Percentiles rank a stretch among this genome's conserved stretches.
phyloP scores from a whole-genome alignment of 129 eudicot genomes.

The Lonicera japonica region DNA sequence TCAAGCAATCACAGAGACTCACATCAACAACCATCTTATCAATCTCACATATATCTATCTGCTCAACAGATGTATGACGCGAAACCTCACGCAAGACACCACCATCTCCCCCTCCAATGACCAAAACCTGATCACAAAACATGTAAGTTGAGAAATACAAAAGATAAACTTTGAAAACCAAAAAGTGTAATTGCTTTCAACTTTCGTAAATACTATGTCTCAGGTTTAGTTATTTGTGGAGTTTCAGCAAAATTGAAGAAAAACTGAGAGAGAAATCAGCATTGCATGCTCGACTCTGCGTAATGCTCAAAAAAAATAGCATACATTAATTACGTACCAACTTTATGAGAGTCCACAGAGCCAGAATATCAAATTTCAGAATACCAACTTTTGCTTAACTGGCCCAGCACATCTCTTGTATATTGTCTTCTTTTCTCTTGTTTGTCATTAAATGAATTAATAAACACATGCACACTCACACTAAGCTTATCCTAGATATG shows the following conservation, averaged over 20 bases:
- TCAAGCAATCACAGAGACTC: conserved; percentile 26
- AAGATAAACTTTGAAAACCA: not conserved
- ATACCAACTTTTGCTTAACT: no score
- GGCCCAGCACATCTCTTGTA: no score
- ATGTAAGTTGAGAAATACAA: not conserved
- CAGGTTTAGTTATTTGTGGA: not conserved
- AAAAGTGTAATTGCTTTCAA: not conserved
- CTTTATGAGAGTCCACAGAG: no score
- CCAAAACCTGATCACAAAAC: conserved; percentile 51
- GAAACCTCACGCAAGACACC: conserved; percentile 93
- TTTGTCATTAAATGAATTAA: no score
- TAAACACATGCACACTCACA: no score
- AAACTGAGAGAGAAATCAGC: no score
- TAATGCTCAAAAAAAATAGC: no score
- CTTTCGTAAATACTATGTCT: not conserved
- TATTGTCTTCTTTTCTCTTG: no score
- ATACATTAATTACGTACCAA: no score
- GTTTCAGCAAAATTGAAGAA: not conserved
- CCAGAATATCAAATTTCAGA: no score
- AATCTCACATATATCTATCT: conserved; percentile 93
- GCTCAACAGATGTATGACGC: conserved; percentile 80
- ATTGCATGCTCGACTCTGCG: no score
- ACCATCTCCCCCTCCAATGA: conserved; percentile 98
- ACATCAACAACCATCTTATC: conserved; percentile 97
- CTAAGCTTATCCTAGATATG: no score